phyloP scores from a whole-genome alignment of 768 basidiomycete species.

The Daedalea quercina region DNA sequence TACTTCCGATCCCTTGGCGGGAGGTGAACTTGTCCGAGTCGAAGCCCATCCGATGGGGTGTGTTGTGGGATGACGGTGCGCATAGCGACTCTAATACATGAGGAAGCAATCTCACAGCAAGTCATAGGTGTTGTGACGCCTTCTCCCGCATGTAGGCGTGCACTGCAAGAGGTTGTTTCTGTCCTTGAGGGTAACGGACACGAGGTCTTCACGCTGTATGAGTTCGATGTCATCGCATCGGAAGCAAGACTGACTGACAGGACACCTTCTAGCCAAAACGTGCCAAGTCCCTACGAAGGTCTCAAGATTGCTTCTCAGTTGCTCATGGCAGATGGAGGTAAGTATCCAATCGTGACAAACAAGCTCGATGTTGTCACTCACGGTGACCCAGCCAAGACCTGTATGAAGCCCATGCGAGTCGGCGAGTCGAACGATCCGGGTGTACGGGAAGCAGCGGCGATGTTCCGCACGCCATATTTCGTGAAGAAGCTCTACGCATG shows the following conservation, averaged over 20 bases:
- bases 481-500: constrained; percentile 21
- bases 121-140: constrained; percentile 25
- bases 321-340: constrained; percentile 20
- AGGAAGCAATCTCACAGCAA: not conserved
- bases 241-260: not conserved
- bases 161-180: constrained; percentile 28
- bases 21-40: constrained; percentile 21
- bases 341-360: not conserved
- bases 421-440: constrained; percentile 21
- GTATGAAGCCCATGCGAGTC: constrained; percentile 15
- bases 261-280: constrained; percentile 19
- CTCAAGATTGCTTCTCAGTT: constrained; percentile 18
- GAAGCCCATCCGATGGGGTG: constrained; percentile 32
- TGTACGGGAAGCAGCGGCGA: constrained; percentile 12
- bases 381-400: constrained; percentile 17
- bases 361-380: too few species aligned
- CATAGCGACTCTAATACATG: not conserved
- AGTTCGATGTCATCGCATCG: not conserved
- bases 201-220: constrained; percentile 31
- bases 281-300: constrained; percentile 19
- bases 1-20: constrained; percentile 38
- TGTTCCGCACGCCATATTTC: constrained; percentile 18
- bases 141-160: constrained; percentile 35
- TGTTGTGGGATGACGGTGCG: constrained; percentile 37
- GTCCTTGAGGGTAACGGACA: constrained; percentile 31